Percentiles rank a stretch among this genome's conserved stretches.
Conservation (phyloP, 441 rosid species). For the Omphalea diandra region DNA sequence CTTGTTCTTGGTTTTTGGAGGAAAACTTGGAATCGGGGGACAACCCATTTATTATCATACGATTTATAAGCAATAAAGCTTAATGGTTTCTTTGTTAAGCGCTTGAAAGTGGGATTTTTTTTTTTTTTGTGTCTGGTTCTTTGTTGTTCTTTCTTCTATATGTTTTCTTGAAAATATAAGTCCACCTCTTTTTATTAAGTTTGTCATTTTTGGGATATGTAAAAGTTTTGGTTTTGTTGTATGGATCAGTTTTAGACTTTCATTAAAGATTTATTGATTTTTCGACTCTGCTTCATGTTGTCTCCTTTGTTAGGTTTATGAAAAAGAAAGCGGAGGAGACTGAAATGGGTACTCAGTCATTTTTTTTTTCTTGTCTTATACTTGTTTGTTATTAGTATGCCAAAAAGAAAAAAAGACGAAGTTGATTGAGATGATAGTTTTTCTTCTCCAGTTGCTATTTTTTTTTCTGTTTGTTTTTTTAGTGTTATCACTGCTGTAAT, state of each 20-base stretch:
- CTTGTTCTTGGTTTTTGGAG: neutral
- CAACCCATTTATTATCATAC: slow-evolving; percentile 10
- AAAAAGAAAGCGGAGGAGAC: slow-evolving; percentile 8
- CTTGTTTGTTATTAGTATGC: too few relatives aligned
- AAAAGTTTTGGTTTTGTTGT: slow-evolving; percentile 14
- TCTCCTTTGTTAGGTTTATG: slow-evolving; percentile 23
- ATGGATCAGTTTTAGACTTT: slow-evolving; percentile 16
- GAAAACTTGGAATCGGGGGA: slow-evolving; percentile 19
- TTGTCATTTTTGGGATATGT: neutral
- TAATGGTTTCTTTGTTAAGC: slow-evolving; percentile 6
- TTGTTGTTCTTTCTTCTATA: neutral
- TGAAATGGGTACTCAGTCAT: neutral
- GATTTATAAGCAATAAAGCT: neutral
- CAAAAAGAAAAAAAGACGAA: neutral
- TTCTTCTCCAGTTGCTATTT: neutral
- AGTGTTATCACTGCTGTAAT: neutral
- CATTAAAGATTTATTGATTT: neutral
- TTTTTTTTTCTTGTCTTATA: too few relatives aligned
- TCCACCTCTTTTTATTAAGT: too few relatives aligned
- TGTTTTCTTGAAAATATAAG: too few relatives aligned
- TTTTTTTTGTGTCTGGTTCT: neutral
- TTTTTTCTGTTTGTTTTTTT: neutral
- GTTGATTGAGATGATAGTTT: neutral
- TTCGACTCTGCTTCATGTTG: slow-evolving; percentile 9
- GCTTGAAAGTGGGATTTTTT: slow-evolving; percentile 16